These are phyloP conservation scores for Boletus eberwhitei DNA, from an alignment of 768 basidiomycete species.

Conservation along the genomic window DNA sequence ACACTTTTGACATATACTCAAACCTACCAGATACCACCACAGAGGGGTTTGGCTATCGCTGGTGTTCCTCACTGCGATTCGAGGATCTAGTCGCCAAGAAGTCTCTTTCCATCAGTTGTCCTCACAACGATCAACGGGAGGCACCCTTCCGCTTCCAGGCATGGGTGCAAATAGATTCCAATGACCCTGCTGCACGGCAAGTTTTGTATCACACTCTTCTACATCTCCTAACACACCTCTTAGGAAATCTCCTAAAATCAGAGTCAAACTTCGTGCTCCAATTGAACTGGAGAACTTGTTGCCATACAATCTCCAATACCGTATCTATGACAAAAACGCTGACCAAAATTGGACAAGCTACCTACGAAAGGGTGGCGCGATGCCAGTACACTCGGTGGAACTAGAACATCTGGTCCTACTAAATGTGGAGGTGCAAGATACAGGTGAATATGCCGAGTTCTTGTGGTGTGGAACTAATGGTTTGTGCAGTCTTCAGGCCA, in stretches of 20 bases:
- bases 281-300: conserved; percentile 94
- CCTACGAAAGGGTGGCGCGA: conserved; percentile 86
- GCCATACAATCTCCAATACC: conserved; percentile 91
- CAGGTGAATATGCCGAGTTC: conserved; percentile 47
- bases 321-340: conserved; percentile 95
- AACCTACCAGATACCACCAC: conserved; percentile 1
- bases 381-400: conserved; percentile 96
- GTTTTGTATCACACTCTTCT: conserved; percentile 15
- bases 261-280: conserved; percentile 84
- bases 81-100: conserved; percentile 75
- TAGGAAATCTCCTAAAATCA: conserved; percentile 84
- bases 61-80: conserved; percentile 86
- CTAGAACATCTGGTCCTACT: conserved; percentile 84
- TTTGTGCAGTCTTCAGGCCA: conserved; percentile 70
- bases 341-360: conserved; percentile 95
- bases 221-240: conserved; percentile 2
- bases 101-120: conserved; percentile 79
- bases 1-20: neutral
- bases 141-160: conserved; percentile 94
- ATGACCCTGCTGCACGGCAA: conserved; percentile 54
- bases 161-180: conserved; percentile 74
- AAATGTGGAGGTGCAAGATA: conserved; percentile 89
- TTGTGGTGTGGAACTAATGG: neutral
- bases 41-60: conserved; percentile 97
- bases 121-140: conserved; percentile 75